These are phyloP conservation scores for Aspergillus oerlinghausenensis DNA, from an alignment of 2,329 filamentous ascomycete genomes.

Conservation along the genomic window DNA sequence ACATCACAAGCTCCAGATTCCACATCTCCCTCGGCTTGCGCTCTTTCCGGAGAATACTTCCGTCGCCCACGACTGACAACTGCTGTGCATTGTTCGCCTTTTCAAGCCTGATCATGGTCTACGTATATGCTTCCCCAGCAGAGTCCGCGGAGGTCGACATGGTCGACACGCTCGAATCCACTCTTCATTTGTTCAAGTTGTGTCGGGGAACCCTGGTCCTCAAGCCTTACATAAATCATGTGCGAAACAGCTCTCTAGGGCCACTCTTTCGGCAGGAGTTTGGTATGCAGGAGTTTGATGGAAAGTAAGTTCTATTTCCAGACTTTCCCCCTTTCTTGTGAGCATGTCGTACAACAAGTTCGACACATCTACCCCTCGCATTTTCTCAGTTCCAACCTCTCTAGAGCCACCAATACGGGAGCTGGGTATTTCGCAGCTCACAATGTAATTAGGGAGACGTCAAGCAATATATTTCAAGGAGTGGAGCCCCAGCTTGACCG, in stretches of 20 bases:
- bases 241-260: neutral
- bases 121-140: conserved; percentile 3
- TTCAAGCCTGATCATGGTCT: conserved; percentile 8
- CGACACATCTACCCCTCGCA: neutral
- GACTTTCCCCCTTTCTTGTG: neutral
- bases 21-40: conserved; percentile 16
- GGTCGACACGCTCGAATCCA: conserved; percentile 1
- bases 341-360: neutral
- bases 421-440: neutral
- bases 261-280: neutral
- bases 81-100: conserved; percentile 7
- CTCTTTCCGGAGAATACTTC: conserved; percentile 3
- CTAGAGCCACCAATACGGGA: neutral
- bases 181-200: conserved; percentile 2
- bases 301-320: neutral
- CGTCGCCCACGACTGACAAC: conserved; percentile 2
- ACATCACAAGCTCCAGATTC: conserved; percentile 11
- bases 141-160: neutral
- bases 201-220: conserved; percentile 7
- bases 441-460: neutral
- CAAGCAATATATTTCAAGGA: neutral
- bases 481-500: neutral
- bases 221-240: neutral
- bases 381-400: neutral
- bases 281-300: neutral